These are phyloP conservation scores for Stropharia rugosoannulata DNA, from an alignment of 768 basidiomycete species.

Conservation along the genomic window DNA sequence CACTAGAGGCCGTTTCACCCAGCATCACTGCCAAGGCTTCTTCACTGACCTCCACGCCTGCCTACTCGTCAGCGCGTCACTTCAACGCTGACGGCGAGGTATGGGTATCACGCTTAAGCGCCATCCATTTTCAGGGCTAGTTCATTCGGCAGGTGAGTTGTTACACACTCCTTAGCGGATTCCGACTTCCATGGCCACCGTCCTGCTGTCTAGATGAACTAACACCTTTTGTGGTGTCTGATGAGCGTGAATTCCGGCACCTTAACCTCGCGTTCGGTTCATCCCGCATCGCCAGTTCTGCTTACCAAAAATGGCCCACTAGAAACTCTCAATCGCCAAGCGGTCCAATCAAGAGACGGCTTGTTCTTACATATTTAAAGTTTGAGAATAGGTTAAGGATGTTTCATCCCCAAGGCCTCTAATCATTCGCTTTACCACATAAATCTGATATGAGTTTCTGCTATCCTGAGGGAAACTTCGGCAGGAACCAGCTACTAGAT, in stretches of 20 bases:
- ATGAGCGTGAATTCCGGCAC: conserved; percentile 82
- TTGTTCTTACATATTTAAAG: conserved; percentile 87
- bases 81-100: conserved; percentile 76
- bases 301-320: conserved; percentile 80
- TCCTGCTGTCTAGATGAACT: conserved; percentile 62
- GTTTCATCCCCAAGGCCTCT: conserved; percentile 89
- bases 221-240: conserved; percentile 85
- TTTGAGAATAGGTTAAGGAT: conserved; percentile 82
- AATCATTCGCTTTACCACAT: conserved; percentile 86
- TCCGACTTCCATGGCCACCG: conserved; percentile 15
- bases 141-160: conserved; percentile 91
- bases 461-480: conserved; percentile 79
- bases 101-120: conserved; percentile 86
- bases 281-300: conserved; percentile 70
- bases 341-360: conserved; percentile 80
- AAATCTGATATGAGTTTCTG: conserved; percentile 58
- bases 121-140: conserved; percentile 92
- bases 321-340: conserved; percentile 81
- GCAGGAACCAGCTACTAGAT: conserved; percentile 92
- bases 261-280: conserved; percentile 73
- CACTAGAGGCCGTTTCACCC: conserved; percentile 69
- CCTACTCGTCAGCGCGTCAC: conserved; percentile 75
- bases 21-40: conserved; percentile 73
- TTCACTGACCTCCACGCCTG: conserved; percentile 76
- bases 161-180: conserved; percentile 29